These are phyloP conservation scores for Nicotiana benthamiana DNA, from an alignment of 257 asterid genomes.

Conservation along the genomic window DNA sequence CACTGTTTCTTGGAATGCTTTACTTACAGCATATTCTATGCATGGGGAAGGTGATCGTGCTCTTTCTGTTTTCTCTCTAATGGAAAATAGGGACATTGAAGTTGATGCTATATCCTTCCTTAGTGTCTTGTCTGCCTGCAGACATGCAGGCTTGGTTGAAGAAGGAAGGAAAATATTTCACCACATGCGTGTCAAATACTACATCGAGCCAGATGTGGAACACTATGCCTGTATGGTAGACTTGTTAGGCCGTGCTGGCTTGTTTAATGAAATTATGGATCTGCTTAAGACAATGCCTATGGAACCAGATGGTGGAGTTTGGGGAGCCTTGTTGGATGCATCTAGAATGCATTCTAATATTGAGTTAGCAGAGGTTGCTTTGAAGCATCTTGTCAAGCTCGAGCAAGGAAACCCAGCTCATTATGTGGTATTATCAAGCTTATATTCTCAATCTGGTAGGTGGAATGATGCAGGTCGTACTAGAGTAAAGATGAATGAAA, in stretches of 20 bases:
- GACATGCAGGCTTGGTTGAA: constrained; percentile 16
- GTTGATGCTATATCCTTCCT: constrained; percentile 14
- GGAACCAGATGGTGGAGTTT: constrained; percentile 23
- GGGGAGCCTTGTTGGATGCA: constrained; percentile 23
- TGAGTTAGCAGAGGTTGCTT: constrained; percentile 15
- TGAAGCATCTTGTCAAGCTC: constrained; percentile 9
- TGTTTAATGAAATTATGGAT: constrained; percentile 16
- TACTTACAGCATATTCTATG: constrained; percentile 23
- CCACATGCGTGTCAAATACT: constrained; percentile 11
- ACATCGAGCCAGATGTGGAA: constrained; percentile 12
- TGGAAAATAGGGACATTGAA: constrained; percentile 3
- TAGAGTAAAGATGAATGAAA: constrained; percentile 15
- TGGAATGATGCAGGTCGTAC: constrained; percentile 16
- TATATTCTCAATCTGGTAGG: constrained; percentile 22
- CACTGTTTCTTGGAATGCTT: constrained; percentile 22
- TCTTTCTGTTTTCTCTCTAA: constrained; percentile 13
- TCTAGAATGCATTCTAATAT: constrained; percentile 14
- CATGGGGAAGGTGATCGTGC: constrained; percentile 16
- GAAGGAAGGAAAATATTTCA: constrained; percentile 14
- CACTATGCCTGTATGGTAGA: constrained; percentile 24
- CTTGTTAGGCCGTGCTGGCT: constrained; percentile 23
- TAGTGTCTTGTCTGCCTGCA: constrained; percentile 21
- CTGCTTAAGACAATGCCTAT: constrained; percentile 17
- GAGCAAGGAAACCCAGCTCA: constrained; percentile 17
- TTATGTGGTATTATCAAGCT: constrained; percentile 17